A percentile compares a stretch with the other conserved stretches of the same genome.
phyloP scores from a whole-genome alignment of 23 red algal species.

The Gracilariopsis chorda region DNA sequence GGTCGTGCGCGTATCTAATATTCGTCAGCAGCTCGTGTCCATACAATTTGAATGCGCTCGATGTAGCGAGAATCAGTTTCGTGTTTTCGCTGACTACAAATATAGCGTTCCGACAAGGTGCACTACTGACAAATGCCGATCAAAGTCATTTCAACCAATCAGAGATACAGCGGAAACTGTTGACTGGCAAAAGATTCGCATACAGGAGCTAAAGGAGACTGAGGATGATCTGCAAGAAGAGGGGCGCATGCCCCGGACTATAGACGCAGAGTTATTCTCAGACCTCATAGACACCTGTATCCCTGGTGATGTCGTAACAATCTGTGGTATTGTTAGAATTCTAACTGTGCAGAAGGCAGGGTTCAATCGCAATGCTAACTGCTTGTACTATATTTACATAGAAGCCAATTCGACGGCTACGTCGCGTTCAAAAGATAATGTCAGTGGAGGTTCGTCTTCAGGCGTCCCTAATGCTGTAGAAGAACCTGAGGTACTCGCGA shows the following conservation, averaged over 20 bases:
- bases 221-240: conserved; percentile 48
- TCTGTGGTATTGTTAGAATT: conserved; percentile 78
- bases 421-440: conserved; percentile 9
- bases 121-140: conserved; percentile 60
- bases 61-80: conserved; percentile 58
- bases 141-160: conserved; percentile 70
- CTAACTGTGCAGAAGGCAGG: conserved; percentile 66
- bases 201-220: conserved; percentile 83
- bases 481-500: conserved; percentile 30
- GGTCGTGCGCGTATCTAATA: conserved; percentile 80
- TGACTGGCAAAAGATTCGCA: conserved; percentile 93
- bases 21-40: conserved; percentile 73
- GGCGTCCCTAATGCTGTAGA: neutral
- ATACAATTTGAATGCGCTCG: conserved; percentile 88
- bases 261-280: conserved; percentile 83
- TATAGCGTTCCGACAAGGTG: conserved; percentile 67
- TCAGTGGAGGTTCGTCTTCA: neutral
- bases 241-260: conserved; percentile 91
- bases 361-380: conserved; percentile 56
- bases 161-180: conserved; percentile 68
- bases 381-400: conserved; percentile 91
- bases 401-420: conserved; percentile 84
- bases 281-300: conserved; percentile 88
- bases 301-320: conserved; percentile 89
- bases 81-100: conserved; percentile 78